phyloP scores from a whole-genome alignment of 805 yeast species.

The Lipomyces kockii region DNA sequence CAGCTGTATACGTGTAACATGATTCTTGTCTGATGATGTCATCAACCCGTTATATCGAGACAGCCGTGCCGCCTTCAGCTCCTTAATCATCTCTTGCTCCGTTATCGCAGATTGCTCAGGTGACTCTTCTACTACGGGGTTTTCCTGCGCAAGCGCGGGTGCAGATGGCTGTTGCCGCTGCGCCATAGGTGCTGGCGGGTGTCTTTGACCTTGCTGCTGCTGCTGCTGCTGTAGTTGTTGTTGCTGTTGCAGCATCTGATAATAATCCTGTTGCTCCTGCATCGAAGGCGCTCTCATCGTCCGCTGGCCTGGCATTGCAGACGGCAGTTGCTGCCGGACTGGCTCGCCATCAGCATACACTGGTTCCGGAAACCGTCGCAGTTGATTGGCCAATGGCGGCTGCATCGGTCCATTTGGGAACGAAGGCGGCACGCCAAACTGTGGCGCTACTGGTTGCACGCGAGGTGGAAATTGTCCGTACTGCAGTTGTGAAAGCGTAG shows the following conservation, averaged over 20 bases:
- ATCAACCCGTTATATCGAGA: slow-evolving; percentile 87
- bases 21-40: slow-evolving; percentile 97
- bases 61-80: slow-evolving; percentile 58
- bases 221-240: slow-evolving; percentile 12
- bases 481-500: background rate
- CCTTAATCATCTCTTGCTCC: slow-evolving; percentile 51
- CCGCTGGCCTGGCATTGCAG: background rate
- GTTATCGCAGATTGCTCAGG: slow-evolving; percentile 5
- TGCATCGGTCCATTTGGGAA: slow-evolving; percentile 39
- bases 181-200: background rate
- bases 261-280: slow-evolving; percentile 34
- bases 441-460: background rate
- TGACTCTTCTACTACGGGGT: slow-evolving; percentile 6
- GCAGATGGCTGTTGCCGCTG: slow-evolving; percentile 21
- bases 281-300: slow-evolving; percentile 36
- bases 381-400: slow-evolving; percentile 35
- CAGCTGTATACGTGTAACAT: slow-evolving; percentile 89
- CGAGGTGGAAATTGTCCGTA: background rate
- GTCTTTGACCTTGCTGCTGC: background rate
- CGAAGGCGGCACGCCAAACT: slow-evolving; percentile 2
- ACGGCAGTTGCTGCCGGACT: slow-evolving; percentile 37
- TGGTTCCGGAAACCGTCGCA: background rate
- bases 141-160: background rate
- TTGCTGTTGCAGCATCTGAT: slow-evolving; percentile 15
- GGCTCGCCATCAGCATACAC: slow-evolving; percentile 20